phyloP scores from a whole-genome alignment of 2,329 filamentous ascomycete genomes.

The Nemania sp. region DNA sequence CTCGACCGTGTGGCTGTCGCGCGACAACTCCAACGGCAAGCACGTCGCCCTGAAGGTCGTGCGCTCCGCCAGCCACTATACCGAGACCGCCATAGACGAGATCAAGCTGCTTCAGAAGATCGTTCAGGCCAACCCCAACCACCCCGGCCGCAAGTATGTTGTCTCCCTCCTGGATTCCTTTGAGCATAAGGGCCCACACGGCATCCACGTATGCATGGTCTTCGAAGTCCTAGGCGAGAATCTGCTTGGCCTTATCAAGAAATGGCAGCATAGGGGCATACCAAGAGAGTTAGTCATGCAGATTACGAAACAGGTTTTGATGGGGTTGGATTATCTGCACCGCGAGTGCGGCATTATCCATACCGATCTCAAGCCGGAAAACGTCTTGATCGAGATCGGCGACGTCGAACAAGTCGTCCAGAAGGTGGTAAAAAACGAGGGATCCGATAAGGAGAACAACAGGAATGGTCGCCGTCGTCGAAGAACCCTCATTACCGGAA shows the following conservation, averaged over 20 bases:
- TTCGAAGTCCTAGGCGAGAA: conserved; percentile 98
- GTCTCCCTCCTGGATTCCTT: conserved; percentile 96
- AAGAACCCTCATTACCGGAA: conserved; percentile 93
- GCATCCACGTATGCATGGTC: conserved; percentile 97
- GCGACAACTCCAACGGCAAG: conserved; percentile 85
- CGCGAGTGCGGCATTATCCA: conserved; percentile 99
- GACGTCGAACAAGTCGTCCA: conserved; percentile 99
- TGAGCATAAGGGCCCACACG: conserved; percentile 95
- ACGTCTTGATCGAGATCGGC: conserved; percentile 97
- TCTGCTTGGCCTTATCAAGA: conserved; percentile 90
- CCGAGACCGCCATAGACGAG: conserved; percentile 97
- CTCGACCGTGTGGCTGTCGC: conserved; percentile 87
- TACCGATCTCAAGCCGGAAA: conserved; percentile 96
- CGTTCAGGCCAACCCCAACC: conserved; percentile 89
- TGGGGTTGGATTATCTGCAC: conserved; percentile 94
- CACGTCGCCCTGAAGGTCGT: conserved; percentile 98
- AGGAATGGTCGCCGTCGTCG: conserved; percentile 87
- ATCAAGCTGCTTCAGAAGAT: conserved; percentile 98
- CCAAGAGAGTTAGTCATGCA: conserved; percentile 97
- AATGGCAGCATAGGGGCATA: conserved; percentile 97
- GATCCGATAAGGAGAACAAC: conserved; percentile 78
- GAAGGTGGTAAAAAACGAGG: conserved; percentile 85
- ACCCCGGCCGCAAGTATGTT: conserved; percentile 92
- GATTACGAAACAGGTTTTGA: conserved; percentile 95
- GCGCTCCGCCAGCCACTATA: conserved; percentile 96